phyloP scores from a whole-genome alignment of 352 stramenopile genomes.

The Phytophthora cryptogea region DNA sequence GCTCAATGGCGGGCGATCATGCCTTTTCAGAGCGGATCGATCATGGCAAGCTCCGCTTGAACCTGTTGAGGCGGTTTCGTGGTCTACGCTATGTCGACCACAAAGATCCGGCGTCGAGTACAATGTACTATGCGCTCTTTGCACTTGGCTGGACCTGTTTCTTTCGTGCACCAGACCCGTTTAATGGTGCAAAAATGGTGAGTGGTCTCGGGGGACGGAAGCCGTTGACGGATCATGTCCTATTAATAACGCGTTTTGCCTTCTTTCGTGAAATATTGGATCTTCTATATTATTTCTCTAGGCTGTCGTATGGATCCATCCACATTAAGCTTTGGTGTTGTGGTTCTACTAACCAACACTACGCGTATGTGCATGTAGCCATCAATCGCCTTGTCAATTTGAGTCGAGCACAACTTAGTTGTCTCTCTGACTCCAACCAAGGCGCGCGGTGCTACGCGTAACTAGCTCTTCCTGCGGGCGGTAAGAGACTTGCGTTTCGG shows the following conservation, averaged over 20 bases:
- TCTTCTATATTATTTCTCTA: constrained; percentile 19
- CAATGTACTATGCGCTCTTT: neutral
- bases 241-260: neutral
- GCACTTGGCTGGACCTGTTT: neutral
- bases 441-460: no score
- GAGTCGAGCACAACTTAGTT: no score
- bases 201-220: neutral
- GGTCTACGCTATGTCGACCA: neutral
- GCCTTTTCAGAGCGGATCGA: no score
- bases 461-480: no score
- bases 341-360: no score
- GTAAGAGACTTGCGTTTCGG: neutral
- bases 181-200: no score
- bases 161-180: no score
- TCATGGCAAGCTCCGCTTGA: neutral
- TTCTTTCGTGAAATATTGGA: constrained; percentile 11
- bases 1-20: no score
- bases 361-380: no score
- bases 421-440: no score
- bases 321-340: no score
- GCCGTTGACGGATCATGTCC: neutral
- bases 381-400: no score
- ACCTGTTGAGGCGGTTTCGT: neutral
- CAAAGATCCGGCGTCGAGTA: neutral
- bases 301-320: neutral